These are phyloP conservation scores for Fomitiporia mediterranea DNA, from an alignment of 1,284 basidiomycete species.

Conservation along the genomic window DNA sequence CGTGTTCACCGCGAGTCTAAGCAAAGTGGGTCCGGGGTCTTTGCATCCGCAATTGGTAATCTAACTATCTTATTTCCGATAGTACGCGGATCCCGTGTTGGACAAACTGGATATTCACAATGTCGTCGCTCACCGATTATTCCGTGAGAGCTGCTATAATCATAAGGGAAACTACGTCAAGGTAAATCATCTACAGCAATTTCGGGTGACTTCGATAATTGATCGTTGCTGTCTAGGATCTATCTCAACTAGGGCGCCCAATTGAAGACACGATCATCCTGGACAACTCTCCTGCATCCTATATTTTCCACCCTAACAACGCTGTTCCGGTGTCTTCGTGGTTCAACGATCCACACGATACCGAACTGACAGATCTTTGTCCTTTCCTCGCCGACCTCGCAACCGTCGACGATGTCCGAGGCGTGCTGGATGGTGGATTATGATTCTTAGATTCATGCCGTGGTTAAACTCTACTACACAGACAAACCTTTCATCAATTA, in stretches of 20 bases:
- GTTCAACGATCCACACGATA: constrained; percentile 99
- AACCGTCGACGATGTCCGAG: constrained; percentile 85
- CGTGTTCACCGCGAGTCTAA: constrained; percentile 95
- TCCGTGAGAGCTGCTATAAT: constrained; percentile 98
- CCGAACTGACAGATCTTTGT: constrained; percentile 91
- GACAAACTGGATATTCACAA: constrained; percentile 94
- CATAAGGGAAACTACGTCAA: constrained; percentile 99
- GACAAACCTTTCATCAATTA: background rate
- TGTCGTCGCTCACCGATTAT: constrained; percentile 92
- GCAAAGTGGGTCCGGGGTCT: constrained; percentile 62
- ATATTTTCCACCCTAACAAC: constrained; percentile 99
- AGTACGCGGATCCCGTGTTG: constrained; percentile 98
- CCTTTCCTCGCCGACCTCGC: constrained; percentile 90
- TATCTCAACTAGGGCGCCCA: constrained; percentile 92
- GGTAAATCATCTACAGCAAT: constrained; percentile 38
- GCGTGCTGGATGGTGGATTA: constrained; percentile 83
- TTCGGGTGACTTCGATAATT: constrained; percentile 17
- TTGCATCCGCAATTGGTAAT: constrained; percentile 17
- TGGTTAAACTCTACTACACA: background rate
- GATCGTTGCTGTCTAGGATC: constrained; percentile 55
- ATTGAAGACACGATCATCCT: constrained; percentile 95
- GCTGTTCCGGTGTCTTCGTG: constrained; percentile 98
- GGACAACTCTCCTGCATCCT: constrained; percentile 98
- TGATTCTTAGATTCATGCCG: constrained; percentile 28
- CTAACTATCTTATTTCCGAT: constrained; percentile 18